A percentile compares a stretch with the other conserved stretches of the same genome.
These are phyloP conservation scores for Boletus rubescentipes DNA, from an alignment of 768 basidiomycete genomes.

Conservation along the genomic window DNA sequence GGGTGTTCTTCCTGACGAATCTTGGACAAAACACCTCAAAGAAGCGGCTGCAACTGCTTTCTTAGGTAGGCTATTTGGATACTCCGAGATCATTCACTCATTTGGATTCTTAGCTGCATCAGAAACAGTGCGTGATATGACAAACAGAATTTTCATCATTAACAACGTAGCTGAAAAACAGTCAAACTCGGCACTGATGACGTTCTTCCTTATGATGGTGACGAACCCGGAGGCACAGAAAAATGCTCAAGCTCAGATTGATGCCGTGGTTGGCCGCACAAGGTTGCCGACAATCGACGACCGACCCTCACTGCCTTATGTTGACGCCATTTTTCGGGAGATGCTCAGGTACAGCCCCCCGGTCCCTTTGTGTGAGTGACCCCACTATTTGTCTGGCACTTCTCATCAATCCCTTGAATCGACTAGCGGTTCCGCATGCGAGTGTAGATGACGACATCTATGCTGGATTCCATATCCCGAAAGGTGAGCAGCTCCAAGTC, in stretches of 20 bases:
- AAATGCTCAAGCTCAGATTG: slow-evolving; percentile 15
- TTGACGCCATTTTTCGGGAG: slow-evolving; percentile 12
- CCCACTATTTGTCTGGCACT: too few species aligned
- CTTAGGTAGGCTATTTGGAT: neutral
- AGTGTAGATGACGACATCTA: slow-evolving; percentile 9
- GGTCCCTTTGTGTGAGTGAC: slow-evolving; percentile 5
- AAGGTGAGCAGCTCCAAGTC: neutral
- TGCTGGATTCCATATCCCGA: slow-evolving; percentile 9
- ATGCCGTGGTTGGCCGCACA: slow-evolving; percentile 1
- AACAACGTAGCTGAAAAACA: neutral
- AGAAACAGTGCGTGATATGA: neutral
- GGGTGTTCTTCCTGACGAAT: neutral
- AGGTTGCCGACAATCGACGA: slow-evolving; percentile 10
- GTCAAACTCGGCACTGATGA: neutral
- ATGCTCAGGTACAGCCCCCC: neutral
- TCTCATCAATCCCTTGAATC: neutral
- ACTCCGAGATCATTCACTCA: neutral
- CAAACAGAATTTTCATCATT: neutral
- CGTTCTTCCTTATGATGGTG: slow-evolving; percentile 12
- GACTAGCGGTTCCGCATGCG: slow-evolving; percentile 1
- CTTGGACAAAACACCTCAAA: neutral
- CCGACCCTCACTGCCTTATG: neutral
- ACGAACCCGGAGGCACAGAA: slow-evolving; percentile 6
- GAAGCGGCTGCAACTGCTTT: neutral
- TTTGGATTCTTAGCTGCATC: neutral